Evolutionary conservation across 1,284 basidiomycete species (phyloP), one percentile per base, ranked within the genome.

Genomic region (Apiotrichum akiyoshidainum): DNA sequence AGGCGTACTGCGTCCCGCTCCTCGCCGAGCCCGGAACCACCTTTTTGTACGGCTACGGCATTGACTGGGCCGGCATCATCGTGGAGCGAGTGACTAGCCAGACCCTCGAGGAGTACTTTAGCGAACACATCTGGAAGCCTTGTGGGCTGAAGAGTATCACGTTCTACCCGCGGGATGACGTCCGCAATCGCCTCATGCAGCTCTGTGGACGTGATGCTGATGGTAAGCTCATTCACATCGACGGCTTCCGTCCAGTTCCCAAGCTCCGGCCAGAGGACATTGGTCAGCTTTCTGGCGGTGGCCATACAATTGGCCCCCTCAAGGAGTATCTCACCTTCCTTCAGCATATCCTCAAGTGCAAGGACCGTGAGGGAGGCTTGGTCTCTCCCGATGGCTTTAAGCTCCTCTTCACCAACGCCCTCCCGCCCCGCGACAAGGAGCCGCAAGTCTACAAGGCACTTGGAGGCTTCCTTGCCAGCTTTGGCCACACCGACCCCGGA

Each of bases 21-120:
- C 48, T 69, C 19, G 72, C 62, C 54, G 66, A 74, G 45, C 74
- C 73, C 2, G 73, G 72, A 2, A 66, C 65, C 1, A 51, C 52
- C 2, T 76, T 60, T 54, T 31, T 35, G 33, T 74, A 75, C 64
- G 54, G 58, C 11, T 58, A 63, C 48, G 69, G 70, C 0, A 73
- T 75, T 35, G 78, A 79, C 55, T 75, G 69, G 71, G 65, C 68
- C 26, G 76, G 69, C 7, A 37, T 65, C 51, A 19, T 72, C 49
- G 66, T 78, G 39, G 60, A 64, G 42, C 68, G 76, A 22, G 57
- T 67, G 16, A 67, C 65, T 0, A 71, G 71, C 5, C 45, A 59
- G 31, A 57, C 52, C 2, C 66, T 77, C 11, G 73, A 75, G 46
- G 67, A 67, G 5, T 73, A 69, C 54, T 70, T 61, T 40, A n/a